Evolutionary conservation across 1,139 yeast species (phyloP), one percentile per base, ranked within the genome.

Genomic region (Martiniozyma asiatica): DNA sequence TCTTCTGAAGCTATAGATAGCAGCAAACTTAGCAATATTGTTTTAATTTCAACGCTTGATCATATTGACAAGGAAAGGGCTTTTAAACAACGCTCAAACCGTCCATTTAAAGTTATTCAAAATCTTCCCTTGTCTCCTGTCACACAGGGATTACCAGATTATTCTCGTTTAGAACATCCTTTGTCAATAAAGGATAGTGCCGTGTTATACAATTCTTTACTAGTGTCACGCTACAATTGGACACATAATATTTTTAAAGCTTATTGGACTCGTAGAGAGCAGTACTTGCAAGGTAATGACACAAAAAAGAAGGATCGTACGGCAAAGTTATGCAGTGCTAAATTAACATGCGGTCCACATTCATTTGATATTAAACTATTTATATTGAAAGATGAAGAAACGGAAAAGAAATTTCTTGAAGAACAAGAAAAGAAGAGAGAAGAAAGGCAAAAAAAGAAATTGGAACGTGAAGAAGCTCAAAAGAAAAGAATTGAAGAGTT

Each of bases 271-370:
- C 68, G 72, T 60, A 45, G 67, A 72, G 68, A 49, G 64, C 77
- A 22, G 60, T 68, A 23, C 58, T 59, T 34, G 56, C 40, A 36
- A 28, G 65, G 65, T 10, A 63, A 40, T 17, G 55, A 47, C 28
- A 22, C 19, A 9, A 35, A 48, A 9, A 53, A 50, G 31, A 47
- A 93, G 42, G 97, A 89, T 42, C 76, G 76, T 32, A 85, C 87
- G 95, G 80, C 84, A 35, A 84, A 84, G 48, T 58, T 89, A 35
- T 73, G 92, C 44, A 96, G 87, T 43, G 73, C 87, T 35, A 57
- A 62, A 1, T 55, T 85, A 58, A 61, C 64, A 5, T 62, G 80
- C 22, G 97, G 96, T 0, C 95, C 95, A 0, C 98, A 89, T 54
- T 56, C 60, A 1, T 81, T 82, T 51, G 85, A 77, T 25, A 67